Evolutionary conservation across 306 rosid genomes (phyloP), one percentile per base, ranked within the genome.

Genomic region (Cucurbita moschata): DNA sequence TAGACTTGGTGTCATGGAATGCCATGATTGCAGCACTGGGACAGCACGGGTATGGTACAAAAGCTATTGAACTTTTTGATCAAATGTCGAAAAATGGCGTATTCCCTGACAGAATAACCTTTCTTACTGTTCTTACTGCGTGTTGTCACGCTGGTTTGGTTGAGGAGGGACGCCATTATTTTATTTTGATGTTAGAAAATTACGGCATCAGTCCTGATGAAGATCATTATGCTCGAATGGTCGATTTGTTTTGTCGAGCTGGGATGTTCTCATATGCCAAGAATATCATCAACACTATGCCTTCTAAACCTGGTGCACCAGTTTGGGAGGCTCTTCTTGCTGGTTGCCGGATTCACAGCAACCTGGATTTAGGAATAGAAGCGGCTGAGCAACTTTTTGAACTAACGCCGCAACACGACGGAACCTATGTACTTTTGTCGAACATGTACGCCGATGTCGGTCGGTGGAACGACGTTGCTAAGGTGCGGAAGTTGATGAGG

Each of bases 401-500:
- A n/a, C 55, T 76, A 18, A 64, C 16, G 23, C 79, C 74, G 11
- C 73, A 76, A 14, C 57, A 76, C 5, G 79, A 76, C 40, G 79
- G 79, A 8, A 43, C 56, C 55, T 76, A 76, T 61, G 67, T 61
- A 35, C 67, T 61, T 35, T 37, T 61, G 10, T 61, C 67, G 13
- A 61, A 61, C 67, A 61, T 61, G 21, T 61, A 61, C 37, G 67
- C 67, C 37, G 21, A 61, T 15, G 46, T 15, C 3, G 18, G 79
- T 8, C 52, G 44, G 74, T 76, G 79, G 79, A 38, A 23, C 4
- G 74, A 76, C 1, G 79, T 66, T 15, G 56, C 74, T 8, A 76
- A 66, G 74, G 79, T 76, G 63, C 79, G 79, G 12, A 76, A 76
- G 65, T 52, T 76, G 37, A 76, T 76, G 79, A 65, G 79, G 43